Percentiles rank a stretch among this genome's conserved stretches.
Conservation (phyloP, 2,329 filamentous ascomycete genomes). For the Westerdykella ornata region DNA sequence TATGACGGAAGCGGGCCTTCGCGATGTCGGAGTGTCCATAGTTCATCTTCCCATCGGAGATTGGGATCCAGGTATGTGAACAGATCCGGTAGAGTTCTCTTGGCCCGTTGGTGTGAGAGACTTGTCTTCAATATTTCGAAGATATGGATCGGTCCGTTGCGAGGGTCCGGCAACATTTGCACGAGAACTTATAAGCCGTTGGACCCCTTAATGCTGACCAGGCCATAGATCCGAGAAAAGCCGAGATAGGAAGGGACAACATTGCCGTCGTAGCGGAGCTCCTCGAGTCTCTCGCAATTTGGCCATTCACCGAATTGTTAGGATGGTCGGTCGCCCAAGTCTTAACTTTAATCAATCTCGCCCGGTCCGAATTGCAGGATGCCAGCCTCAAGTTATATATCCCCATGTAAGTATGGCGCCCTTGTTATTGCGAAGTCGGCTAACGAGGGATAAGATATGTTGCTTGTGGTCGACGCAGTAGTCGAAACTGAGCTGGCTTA, state of each 20-base stretch:
- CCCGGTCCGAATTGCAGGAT: constrained; percentile 26
- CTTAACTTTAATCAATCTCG: constrained; percentile 21
- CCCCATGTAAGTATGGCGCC: constrained; percentile 24
- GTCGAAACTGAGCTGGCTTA: constrained; percentile 7
- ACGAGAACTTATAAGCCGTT: too few species aligned
- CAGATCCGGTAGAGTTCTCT: too few species aligned
- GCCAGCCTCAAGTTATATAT: constrained; percentile 32
- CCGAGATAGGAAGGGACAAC: constrained; percentile 26
- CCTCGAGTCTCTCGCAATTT: constrained; percentile 33
- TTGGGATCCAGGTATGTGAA: constrained; percentile 31
- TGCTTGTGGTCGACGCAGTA: constrained; percentile 29
- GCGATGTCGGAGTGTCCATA: constrained; percentile 24
- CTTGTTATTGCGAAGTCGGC: constrained; percentile 7
- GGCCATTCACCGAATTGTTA: constrained; percentile 31
- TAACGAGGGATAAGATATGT: constrained; percentile 17
- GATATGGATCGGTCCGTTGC: too few species aligned
- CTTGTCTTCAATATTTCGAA: too few species aligned
- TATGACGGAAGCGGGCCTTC: constrained; percentile 26
- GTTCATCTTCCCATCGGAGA: constrained; percentile 34
- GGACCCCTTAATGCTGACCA: constrained; percentile 1
- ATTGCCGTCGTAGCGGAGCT: constrained; percentile 28
- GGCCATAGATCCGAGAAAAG: constrained; percentile 23
- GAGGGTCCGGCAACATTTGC: too few species aligned
- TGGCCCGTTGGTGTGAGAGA: neutral
- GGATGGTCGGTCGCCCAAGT: constrained; percentile 29